Base-by-base conservation (phyloP, 139 green algal species). In the Auxenochlorella protothecoides region DNA sequence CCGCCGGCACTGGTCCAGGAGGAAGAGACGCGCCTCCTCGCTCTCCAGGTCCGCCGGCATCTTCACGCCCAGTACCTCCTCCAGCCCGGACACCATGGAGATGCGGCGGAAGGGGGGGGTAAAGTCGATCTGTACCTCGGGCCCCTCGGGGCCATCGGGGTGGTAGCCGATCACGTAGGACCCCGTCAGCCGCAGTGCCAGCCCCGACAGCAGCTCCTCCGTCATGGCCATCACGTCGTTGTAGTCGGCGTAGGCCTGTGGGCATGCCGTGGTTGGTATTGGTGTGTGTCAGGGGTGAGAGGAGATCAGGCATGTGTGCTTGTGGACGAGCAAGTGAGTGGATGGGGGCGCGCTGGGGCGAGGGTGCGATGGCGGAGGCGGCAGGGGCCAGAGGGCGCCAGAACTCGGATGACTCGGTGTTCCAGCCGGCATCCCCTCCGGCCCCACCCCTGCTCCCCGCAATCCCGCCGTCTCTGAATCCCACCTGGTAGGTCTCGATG, bases 181-280 rank as follows among this genome's bases (percentile, higher is more conserved):
- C 57, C 95, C 95, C 66, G 83, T 96, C 63, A 99, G 81, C 44
- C 86, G 75, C 76, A 89, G 79, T 66, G 99, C 95, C 90, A 99
- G 93, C 61, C 84, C 75, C 55, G 78, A 90, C 44, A 99, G 72
- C 78, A 99, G 87, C 64, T 96, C 78, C 83, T 99, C 95, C 7
- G 95, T 99, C 86, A 98, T 89, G 9, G 84, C 77, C 85, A 99
- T 94, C 53, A 99, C 80, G 83, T 99, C 94, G 66, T 98, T 86
- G 88, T 99, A 99, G 84, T 99, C 95, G 51, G 94, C 93, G 73
- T 99, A 99, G 3, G 92, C 83, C 80, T 88, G 80, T 44, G 27
- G 27, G 27, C 27, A 44, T 44, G 27, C 27, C 27, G 27, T 44
- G 27, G 27, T 44, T 44, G 27, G 27, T 44, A 44, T 44, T 44